Evolutionary conservation across 257 asterid genomes (phyloP).

Genomic region (Mentha longifolia): DNA sequence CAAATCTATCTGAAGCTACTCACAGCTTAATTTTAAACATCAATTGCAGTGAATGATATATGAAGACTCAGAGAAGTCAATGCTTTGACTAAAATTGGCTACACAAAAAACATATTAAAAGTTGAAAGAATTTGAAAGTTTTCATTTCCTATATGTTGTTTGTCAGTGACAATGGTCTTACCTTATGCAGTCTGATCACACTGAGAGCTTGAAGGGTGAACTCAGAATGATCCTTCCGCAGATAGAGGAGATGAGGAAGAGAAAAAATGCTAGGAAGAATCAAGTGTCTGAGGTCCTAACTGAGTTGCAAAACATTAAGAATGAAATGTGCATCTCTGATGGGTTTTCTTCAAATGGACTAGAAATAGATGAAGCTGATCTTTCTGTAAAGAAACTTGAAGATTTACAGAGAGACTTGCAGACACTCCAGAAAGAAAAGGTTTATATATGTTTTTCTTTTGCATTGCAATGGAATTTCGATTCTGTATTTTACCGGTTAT

Average conservation of each 20-base stretch:
- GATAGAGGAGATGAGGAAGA: conserved; percentile 86
- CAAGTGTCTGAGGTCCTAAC: conserved; percentile 64
- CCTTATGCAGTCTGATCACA: conserved; percentile 64
- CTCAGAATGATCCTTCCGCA: conserved; percentile 73
- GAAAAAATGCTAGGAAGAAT: conserved; percentile 70
- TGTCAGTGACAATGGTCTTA: conserved; percentile 10
- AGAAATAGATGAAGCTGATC: conserved; percentile 64
- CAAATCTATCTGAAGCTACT: background rate
- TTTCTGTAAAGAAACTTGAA: conserved; percentile 75
- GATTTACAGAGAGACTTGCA: conserved; percentile 71
- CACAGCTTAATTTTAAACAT: no score
- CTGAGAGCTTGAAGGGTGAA: conserved; percentile 74
- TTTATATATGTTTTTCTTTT: conserved; percentile 26
- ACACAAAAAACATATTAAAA: background rate
- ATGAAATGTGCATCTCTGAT: conserved; percentile 54
- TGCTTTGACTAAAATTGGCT: conserved; percentile 1
- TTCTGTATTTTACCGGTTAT: conserved; percentile 18
- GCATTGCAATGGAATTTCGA: conserved; percentile 15
- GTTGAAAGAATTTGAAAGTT: background rate
- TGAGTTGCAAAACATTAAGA: conserved; percentile 61
- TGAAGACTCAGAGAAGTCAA: background rate
- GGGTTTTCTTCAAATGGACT: conserved; percentile 37
- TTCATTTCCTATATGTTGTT: conserved; percentile 19
- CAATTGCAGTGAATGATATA: background rate
- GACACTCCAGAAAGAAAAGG: conserved; percentile 84